Conservation (phyloP, 495 filamentous ascomycete genomes). For the Daldinia grandis region DNA sequence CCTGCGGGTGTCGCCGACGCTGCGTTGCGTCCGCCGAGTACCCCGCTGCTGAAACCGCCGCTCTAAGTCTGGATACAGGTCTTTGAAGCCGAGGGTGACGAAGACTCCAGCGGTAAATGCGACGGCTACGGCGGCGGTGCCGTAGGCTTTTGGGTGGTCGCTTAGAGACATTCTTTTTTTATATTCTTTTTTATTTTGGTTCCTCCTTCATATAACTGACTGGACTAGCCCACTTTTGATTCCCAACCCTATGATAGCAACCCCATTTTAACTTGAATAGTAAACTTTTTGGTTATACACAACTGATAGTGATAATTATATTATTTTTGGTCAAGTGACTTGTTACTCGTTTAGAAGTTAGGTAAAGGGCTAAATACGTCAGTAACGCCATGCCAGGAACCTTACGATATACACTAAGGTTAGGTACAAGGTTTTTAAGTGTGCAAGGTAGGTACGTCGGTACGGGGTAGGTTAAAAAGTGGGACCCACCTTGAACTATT, state of each 20-base stretch:
- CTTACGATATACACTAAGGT: neutral
- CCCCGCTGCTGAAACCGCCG: slow-evolving; percentile 61
- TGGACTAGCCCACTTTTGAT: neutral
- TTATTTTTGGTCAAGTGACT: neutral
- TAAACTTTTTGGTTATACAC: neutral
- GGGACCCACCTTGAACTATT: neutral
- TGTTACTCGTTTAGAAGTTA: neutral
- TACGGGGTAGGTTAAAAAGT: slow-evolving; percentile 2
- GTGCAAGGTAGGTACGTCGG: neutral
- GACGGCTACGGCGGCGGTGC: slow-evolving; percentile 65
- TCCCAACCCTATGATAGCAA: neutral
- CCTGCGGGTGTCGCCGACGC: slow-evolving; percentile 23
- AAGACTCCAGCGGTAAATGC: slow-evolving; percentile 80
- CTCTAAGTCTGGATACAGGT: slow-evolving; percentile 75
- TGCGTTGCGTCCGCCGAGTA: slow-evolving; percentile 21
- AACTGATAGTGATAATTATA: neutral
- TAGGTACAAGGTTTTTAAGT: neutral
- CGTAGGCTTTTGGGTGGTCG: slow-evolving; percentile 64
- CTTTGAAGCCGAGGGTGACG: slow-evolving; percentile 76
- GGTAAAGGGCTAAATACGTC: neutral
- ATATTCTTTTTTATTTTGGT: neutral
- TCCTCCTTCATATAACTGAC: neutral
- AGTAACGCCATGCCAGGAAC: neutral
- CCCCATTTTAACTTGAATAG: neutral
- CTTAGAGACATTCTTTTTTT: slow-evolving; percentile 57